Evolutionary conservation across 2,329 filamentous ascomycete species (phyloP), one percentile per base, ranked within the genome.

Genomic region (Colletotrichum eleusines): DNA sequence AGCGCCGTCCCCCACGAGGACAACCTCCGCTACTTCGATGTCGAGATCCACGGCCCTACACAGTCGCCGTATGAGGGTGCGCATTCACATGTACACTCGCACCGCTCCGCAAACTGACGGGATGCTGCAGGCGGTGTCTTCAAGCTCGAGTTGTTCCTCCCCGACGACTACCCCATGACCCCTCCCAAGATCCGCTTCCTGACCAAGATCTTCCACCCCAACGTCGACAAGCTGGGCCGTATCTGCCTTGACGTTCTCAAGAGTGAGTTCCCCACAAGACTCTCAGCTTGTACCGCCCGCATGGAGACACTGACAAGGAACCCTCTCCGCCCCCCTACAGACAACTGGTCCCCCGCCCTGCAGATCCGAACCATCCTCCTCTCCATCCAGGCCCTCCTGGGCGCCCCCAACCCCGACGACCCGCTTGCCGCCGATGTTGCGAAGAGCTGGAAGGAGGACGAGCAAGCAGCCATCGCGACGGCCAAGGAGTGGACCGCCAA

Each of bases 131-230:
- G 87, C 65, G 96, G 97, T 59, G 88, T 97, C 74, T 99, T 99
- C 87, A 95, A 97, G 83, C 92, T 98, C 73, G 96, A 99, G 82
- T 90, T 99, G 26, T 99, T 99, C 82, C 88, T 99, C 31, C 97
- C 97, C 54, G 96, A 99, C 78, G 96, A 99, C 84, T 99, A 99
- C 81, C 96, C 96, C 51, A 99, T 99, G 96, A 97, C 94, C 42
- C 95, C 96, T 64, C 96, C 96, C 55, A 98, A 98, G 87, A 98
- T 99, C 79, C 93, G 96, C 66, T 99, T 99, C 83, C 87, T 99
- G 62, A 99, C 97, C 76, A 98, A 97, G 84, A 98, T 99, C 81
- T 99, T 98, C 83, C 97, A 99, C 81, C 96, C 96, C 63, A 99
- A 99, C 81, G 98, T 99, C 76, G 96, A 99, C 81, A 97, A 97